phyloP scores from a whole-genome alignment of 2,329 filamentous ascomycete genomes.

The Fusarium coffeatum region DNA sequence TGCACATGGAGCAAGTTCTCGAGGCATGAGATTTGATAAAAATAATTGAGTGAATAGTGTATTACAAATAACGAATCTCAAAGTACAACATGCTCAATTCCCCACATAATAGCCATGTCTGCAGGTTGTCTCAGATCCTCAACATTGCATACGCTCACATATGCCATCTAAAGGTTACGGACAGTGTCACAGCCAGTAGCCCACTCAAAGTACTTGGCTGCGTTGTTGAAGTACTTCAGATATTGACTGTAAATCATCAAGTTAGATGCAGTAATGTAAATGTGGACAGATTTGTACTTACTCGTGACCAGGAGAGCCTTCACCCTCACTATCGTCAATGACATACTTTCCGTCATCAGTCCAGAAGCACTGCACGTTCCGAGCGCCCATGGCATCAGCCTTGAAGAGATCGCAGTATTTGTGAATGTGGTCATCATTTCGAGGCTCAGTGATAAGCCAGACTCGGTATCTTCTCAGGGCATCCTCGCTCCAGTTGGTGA shows the following conservation, averaged over 20 bases:
- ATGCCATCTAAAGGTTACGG: not conserved
- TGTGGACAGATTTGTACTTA: not conserved
- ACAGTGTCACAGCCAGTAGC: not conserved
- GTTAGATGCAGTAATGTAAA: not conserved
- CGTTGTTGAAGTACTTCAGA: rapidly evolving
- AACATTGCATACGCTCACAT: too few relatives aligned
- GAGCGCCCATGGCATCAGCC: rapidly evolving
- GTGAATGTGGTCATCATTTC: not conserved
- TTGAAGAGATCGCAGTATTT: not conserved
- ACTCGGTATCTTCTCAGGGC: slow-evolving; percentile 11
- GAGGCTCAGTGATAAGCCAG: not conserved
- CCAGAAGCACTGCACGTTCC: slow-evolving; percentile 5
- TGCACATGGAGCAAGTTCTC: too few relatives aligned
- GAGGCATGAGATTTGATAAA: too few relatives aligned
- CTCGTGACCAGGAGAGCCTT: not conserved
- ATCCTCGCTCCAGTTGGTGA: not conserved
- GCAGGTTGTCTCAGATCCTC: too few relatives aligned
- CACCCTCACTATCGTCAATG: not conserved
- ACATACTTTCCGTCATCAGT: not conserved
- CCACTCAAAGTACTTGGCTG: not conserved
- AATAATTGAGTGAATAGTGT: too few relatives aligned
- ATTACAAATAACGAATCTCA: too few relatives aligned
- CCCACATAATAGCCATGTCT: too few relatives aligned
- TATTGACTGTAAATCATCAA: not conserved
- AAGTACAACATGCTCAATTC: too few relatives aligned